Evolutionary conservation across 129 eudicot species (phyloP), one percentile per base, ranked within the genome.

Genomic region (Pittosporum tobira): DNA sequence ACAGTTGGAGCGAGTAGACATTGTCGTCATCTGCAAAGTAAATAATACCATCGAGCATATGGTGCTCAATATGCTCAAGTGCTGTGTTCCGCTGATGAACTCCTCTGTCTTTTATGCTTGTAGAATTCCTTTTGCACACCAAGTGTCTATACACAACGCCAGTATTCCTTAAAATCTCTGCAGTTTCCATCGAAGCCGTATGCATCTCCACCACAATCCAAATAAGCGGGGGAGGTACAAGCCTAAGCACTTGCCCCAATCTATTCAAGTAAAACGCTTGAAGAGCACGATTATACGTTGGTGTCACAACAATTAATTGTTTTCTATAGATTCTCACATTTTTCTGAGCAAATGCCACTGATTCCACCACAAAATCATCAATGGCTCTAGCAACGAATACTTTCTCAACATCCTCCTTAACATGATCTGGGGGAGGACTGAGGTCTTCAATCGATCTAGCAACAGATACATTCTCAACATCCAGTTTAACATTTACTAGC

Each of bases 151-250:
- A 81, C 94, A 86, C 81, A 22, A 83, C 75, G 4, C 95, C 98
- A 51, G 75, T 76, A 29, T 79, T 89, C 79, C 98, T 83, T 64
- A 91, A 75, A 23, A 86, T 67, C 48, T 83, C 85, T 0, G 95
- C 94, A 20, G 98, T 91, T 61, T 86, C 94, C 30, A 66, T 34
- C 7, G 98, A 83, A 4, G 82, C 94, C 9, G 26, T 68, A 66
- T 72, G 67, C 95, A 91, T 80, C 81, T 91, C 98, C 49, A 91
- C 94, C 51, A 91, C 98, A 67, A 91, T 83, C 98, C 98, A 91
- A 68, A 83, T 13, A 51, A 91, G 55, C 0, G 95, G 98, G 0
- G 95, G 87, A 61, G 75, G 81, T 18, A 91, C 95, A 34, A 91
- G 85, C 70, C 89, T 64, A 47, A 91, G 81, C 7, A 80, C 67